A percentile compares a stretch with the other conserved stretches of the same genome.
These are phyloP conservation scores for Starmera pachycereana DNA, from an alignment of 805 yeast genomes.

Conservation along the genomic window DNA sequence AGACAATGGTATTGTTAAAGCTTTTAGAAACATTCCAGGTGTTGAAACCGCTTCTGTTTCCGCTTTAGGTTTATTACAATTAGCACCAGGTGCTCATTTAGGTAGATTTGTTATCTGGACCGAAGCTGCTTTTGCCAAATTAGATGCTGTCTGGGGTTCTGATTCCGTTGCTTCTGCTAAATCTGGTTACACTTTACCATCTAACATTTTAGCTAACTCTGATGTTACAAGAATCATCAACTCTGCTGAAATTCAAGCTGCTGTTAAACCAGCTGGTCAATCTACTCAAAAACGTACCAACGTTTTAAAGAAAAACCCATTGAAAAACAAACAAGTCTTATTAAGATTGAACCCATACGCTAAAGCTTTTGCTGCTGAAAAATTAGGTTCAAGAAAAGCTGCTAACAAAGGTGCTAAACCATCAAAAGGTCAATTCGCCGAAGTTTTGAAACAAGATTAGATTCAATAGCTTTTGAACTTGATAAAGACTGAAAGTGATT, in stretches of 20 bases:
- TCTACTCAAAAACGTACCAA: conserved; percentile 86
- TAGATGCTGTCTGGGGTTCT: conserved; percentile 96
- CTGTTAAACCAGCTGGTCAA: conserved; percentile 93
- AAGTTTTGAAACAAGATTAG: conserved; percentile 55
- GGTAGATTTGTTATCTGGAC: conserved; percentile 99
- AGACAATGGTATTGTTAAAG: conserved; percentile 97
- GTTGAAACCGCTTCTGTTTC: conserved; percentile 93
- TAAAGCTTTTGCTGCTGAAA: conserved; percentile 88
- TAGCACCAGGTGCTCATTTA: conserved; percentile 99
- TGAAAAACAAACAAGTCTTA: conserved; percentile 97
- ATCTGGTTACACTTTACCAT: conserved; percentile 86
- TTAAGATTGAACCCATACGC: conserved; percentile 99
- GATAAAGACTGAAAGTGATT: conserved; percentile 1
- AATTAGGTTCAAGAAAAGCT: conserved; percentile 77
- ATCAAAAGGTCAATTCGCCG: conserved; percentile 61
- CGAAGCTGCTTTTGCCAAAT: conserved; percentile 92
- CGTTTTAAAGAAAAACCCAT: conserved; percentile 98
- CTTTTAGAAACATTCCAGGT: conserved; percentile 99
- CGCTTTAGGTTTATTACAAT: conserved; percentile 90
- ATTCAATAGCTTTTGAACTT: background rate
- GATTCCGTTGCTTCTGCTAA: conserved; percentile 76
- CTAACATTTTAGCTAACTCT: conserved; percentile 89
- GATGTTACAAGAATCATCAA: conserved; percentile 96
- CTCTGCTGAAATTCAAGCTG: conserved; percentile 98
- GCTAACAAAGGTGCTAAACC: conserved; percentile 52